These are phyloP conservation scores for Polychytrium aggregatum DNA, from an alignment of 192 early-diverging fungal genomes.

Conservation along the genomic window DNA sequence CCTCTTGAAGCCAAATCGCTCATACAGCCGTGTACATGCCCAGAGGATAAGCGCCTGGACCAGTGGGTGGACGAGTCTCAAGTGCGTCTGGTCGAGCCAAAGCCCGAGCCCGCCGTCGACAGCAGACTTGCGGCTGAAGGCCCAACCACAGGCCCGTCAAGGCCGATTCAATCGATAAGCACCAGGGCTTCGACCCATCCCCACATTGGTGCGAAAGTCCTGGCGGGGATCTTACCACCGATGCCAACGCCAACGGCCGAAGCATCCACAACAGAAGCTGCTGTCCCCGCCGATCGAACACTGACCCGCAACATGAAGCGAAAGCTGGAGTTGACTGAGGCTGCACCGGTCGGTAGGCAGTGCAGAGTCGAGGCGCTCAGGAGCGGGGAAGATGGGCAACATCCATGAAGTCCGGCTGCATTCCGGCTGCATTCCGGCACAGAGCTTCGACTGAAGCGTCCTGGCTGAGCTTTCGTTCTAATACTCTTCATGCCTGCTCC, in stretches of 20 bases:
- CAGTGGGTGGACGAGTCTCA: constrained; percentile 6
- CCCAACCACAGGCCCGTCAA: background rate
- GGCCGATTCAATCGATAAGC: no score
- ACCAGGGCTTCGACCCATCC: no score
- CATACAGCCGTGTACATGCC: no score
- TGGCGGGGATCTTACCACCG: no score
- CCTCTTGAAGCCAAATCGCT: no score
- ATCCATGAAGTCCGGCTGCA: background rate
- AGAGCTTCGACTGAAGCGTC: background rate
- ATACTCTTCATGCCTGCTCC: background rate
- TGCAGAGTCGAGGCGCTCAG: background rate
- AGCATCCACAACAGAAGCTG: background rate
- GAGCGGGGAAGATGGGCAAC: background rate
- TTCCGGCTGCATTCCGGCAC: constrained; percentile 2
- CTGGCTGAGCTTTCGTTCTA: background rate
- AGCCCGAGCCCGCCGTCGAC: background rate
- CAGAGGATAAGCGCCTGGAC: constrained; percentile 13
- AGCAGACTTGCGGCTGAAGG: background rate
- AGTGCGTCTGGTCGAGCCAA: background rate
- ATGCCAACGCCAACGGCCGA: background rate
- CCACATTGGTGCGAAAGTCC: no score
- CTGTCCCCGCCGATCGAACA: background rate
- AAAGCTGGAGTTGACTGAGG: constrained; percentile 2
- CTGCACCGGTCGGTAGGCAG: background rate
- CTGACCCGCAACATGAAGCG: constrained; percentile 7